Base-by-base conservation (phyloP, 176 grass and related monocot genomes). In the Oryza meridionalis region DNA sequence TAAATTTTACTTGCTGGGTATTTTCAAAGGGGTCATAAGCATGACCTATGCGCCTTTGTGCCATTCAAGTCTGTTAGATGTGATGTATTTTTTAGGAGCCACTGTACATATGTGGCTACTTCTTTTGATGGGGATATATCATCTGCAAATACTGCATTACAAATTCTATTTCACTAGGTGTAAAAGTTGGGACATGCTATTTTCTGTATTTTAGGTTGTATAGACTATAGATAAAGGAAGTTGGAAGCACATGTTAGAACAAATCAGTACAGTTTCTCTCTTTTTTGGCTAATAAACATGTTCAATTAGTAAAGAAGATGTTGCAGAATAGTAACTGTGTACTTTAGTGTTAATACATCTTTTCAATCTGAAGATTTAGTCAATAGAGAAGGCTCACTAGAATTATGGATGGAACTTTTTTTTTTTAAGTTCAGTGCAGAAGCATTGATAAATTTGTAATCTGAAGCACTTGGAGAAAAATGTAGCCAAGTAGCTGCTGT, bases 21-120 rank as follows among this genome's bases (percentile, higher is more conserved):
- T 42, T 38, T 70, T 87, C 15, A 65, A 38, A 14, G 69, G 35
- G 11, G 46, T 40, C 13, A 58, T 87, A 58, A 76, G 27, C 24
- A 6, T 81, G 59, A 40, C 53, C 24, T 25, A 58, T 69, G 35
- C 55, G 11, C 4, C 17, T 7, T 55, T 32, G 12, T 58, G 26
- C 22, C 22, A 53, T 43, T 40, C 55, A 46, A 64, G 69, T 19
- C 78, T 42, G 53, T 21, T 13, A 81, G 50, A 73, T 86, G 43
- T 15, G 43, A 81, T 25, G 49, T 45, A 55, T 45, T 59, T 58
- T 58, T 53, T 15, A 42, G 47, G 47, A 61, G 71, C 63, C 44
- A 35, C 29, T 76, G 25, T 26, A 33, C 70, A 76, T 66, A 65
- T 72, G 19, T 26, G 12, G 17, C 6, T 1, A 61, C 19, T 61